Evolutionary conservation across 140 eudicot species (phyloP), one percentile per base, ranked within the genome.

Genomic region (Ambrosia hybrid): DNA sequence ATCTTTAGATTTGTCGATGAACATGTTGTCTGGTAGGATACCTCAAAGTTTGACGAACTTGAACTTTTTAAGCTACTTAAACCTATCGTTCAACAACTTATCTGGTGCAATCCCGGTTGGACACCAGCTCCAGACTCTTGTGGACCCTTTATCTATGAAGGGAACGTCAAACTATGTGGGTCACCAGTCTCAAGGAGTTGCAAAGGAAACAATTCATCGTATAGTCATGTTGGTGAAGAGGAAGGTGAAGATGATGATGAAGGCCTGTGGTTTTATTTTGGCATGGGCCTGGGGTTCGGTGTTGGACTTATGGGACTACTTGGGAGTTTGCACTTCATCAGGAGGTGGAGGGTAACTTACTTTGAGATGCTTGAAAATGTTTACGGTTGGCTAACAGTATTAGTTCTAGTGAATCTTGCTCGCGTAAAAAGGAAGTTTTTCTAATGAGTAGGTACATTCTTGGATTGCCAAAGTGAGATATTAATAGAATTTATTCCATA

Each of bases 1-100:
- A 41, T 71, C 67, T 6, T 39, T 57, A 71, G 76, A 71, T 71
- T 43, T 57, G 57, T 71, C 76, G 9, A 71, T 71, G 49, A 57
- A 71, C 30, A 43, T 9, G 43, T 4, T 71, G 21, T 39, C 33
- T 6, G 67, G 67, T 58, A 9, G 11, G 13, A 57, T 71, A 41
- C 67, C 76, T 17, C 57, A 11, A 57, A 71, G 67, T 41, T 41
- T 57, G 56, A n/a, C 43, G 41, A 57, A 1, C 67, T 71, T 57
- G 45, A 21, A 17, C 21, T 39, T 13, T 5, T 12, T 71, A 11
- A 71, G 67, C 30, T 41, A 41, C 67, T 57, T 71, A 57, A 71
- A 71, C 67, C 3, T 71, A n/a, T 57, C 67, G 0, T 71, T 39
- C 67, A 71, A 71, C 6, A 55, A 71, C 55, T 56, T 71, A 17